These are phyloP conservation scores for Ogataea hybrid DNA, from an alignment of 1,139 yeast species.

Conservation along the genomic window DNA sequence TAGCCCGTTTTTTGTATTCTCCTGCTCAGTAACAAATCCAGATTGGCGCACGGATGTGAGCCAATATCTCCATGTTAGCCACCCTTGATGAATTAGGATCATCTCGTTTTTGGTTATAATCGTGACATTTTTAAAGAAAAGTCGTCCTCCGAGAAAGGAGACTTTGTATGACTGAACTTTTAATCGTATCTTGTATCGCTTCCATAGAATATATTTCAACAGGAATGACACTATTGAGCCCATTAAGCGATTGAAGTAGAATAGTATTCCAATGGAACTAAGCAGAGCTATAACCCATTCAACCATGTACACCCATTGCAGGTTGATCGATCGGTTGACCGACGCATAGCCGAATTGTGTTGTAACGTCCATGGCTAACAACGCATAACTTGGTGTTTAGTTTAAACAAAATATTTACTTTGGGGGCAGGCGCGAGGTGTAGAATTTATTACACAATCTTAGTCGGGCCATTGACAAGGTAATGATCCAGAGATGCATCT, in stretches of 20 bases:
- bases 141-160: conserved; percentile 78
- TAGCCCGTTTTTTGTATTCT: conserved; percentile 39
- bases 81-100: conserved; percentile 64
- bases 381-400: conserved; percentile 1
- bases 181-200: conserved; percentile 50
- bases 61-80: conserved; percentile 93
- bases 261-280: conserved; percentile 61
- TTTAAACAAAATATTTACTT: conserved; percentile 3
- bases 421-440: conserved; percentile 6
- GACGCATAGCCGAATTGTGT: conserved; percentile 27
- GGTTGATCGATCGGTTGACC: conserved; percentile 26
- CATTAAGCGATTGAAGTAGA: conserved; percentile 71
- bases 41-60: conserved; percentile 51
- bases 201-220: conserved; percentile 64
- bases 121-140: conserved; percentile 73
- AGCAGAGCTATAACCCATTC: conserved; percentile 76
- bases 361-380: conserved; percentile 23
- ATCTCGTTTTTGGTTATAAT: conserved; percentile 71
- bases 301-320: conserved; percentile 72
- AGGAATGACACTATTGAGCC: conserved; percentile 59
- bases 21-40: conserved; percentile 34
- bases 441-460: not conserved
- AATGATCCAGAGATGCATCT: too few relatives aligned
- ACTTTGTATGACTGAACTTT: conserved; percentile 71
- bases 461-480: too few relatives aligned